These are phyloP conservation scores for Yamadazyma tumulicola DNA, from an alignment of 805 yeast species.

Conservation along the genomic window DNA sequence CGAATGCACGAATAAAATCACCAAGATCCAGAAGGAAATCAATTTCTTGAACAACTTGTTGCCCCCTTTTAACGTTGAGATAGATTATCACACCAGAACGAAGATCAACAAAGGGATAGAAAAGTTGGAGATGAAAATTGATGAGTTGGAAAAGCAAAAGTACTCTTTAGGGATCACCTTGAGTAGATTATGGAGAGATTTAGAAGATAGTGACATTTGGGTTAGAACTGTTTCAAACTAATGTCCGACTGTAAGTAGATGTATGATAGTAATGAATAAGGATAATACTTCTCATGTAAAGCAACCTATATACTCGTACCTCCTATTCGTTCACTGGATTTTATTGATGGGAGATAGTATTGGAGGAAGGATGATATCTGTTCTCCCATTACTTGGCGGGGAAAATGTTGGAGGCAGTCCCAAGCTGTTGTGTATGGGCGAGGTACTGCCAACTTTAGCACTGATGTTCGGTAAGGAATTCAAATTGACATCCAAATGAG, in stretches of 20 bases:
- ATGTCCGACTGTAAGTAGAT: not conserved
- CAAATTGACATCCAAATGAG: no score
- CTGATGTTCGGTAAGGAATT: no score
- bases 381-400: no score
- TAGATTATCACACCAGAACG: constrained; percentile 38
- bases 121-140: constrained; percentile 35
- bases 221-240: constrained; percentile 22
- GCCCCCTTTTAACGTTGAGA: constrained; percentile 43
- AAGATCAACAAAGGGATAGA: constrained; percentile 40
- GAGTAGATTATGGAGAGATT: constrained; percentile 41
- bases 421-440: no score
- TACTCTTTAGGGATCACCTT: constrained; percentile 39
- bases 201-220: constrained; percentile 42
- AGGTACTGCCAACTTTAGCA: no score
- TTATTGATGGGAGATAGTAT: constrained; percentile 6
- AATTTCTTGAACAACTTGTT: constrained; percentile 34
- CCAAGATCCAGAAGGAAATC: constrained; percentile 39
- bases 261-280: not conserved
- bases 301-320: not conserved
- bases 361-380: constrained; percentile 10
- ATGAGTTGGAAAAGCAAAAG: constrained; percentile 40
- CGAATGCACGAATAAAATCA: constrained; percentile 26
- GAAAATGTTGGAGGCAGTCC: no score
- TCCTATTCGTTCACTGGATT: not conserved
- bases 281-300: no score